Evolutionary conservation across 208 protist species (phyloP).

Genomic region (Herpetomonas samuelpessoai): DNA sequence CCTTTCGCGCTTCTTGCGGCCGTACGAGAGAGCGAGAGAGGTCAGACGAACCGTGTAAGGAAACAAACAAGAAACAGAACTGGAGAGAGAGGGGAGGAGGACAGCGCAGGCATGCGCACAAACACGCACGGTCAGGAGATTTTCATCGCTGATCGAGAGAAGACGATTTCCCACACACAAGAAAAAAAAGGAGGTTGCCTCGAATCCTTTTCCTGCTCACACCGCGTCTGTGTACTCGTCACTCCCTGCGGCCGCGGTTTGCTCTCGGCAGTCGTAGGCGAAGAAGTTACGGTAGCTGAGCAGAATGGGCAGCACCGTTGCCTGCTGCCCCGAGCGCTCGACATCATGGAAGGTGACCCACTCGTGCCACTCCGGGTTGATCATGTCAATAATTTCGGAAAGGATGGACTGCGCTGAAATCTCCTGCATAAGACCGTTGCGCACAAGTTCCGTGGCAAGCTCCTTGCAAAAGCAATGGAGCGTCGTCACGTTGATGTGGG

Average conservation of each 20-base stretch:
- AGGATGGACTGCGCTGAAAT: constrained; percentile 81
- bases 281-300: constrained; percentile 87
- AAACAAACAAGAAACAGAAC: no score
- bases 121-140: no score
- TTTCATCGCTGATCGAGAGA: no score
- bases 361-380: constrained; percentile 85
- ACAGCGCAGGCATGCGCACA: no score
- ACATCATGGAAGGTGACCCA: constrained; percentile 82
- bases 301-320: constrained; percentile 79
- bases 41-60: no score
- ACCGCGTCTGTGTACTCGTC: constrained; percentile 68
- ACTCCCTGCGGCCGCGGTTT: constrained; percentile 70
- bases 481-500: constrained; percentile 53
- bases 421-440: constrained; percentile 73
- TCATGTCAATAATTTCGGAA: constrained; percentile 90
- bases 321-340: constrained; percentile 72
- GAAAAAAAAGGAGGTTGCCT: no score
- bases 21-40: no score
- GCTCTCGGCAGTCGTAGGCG: constrained; percentile 88
- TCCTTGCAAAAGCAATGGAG: constrained; percentile 87
- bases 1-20: no score
- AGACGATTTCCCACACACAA: no score
- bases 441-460: constrained; percentile 66
- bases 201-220: no score
- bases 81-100: no score